Percentiles rank a stretch among this genome's conserved stretches.
phyloP scores from a whole-genome alignment of 2,329 filamentous ascomycete species.

The Albophoma yamanashiensis region DNA sequence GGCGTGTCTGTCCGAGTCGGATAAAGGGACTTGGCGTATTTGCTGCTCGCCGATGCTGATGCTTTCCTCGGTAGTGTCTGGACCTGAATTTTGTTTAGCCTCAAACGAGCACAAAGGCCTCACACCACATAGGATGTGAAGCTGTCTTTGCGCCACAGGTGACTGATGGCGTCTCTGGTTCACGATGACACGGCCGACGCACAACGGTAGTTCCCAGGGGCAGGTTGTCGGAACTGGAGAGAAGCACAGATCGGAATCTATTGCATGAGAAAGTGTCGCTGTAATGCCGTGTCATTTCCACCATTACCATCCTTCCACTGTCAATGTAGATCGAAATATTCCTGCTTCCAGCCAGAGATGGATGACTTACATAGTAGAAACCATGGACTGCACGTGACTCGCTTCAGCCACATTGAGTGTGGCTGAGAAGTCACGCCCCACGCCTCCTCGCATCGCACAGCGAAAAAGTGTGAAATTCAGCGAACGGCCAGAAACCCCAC shows the following conservation, averaged over 20 bases:
- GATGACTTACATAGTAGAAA: neutral
- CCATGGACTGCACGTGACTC: slow-evolving; percentile 14
- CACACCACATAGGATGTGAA: neutral
- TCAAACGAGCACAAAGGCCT: neutral
- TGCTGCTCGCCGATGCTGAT: neutral
- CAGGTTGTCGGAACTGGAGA: no score
- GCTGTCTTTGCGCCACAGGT: no score
- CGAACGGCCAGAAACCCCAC: slow-evolving; percentile 25
- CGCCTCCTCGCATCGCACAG: slow-evolving; percentile 25
- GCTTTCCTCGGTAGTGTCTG: neutral
- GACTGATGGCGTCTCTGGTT: neutral
- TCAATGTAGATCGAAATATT: no score
- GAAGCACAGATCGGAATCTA: neutral
- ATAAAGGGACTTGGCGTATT: neutral
- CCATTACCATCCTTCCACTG: neutral
- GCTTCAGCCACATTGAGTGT: slow-evolving; percentile 9
- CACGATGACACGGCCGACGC: neutral
- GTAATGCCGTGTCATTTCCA: neutral
- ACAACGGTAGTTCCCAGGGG: neutral
- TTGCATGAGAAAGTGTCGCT: neutral
- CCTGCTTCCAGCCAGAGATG: neutral
- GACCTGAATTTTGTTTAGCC: neutral
- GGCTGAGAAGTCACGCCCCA: slow-evolving; percentile 19
- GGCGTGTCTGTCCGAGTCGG: no score
- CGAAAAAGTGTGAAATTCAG: slow-evolving; percentile 31